Percentiles rank a stretch among this genome's conserved stretches.
Evolutionary conservation across 2,329 filamentous ascomycete species (phyloP).

Genomic region (Daldinia sp.): DNA sequence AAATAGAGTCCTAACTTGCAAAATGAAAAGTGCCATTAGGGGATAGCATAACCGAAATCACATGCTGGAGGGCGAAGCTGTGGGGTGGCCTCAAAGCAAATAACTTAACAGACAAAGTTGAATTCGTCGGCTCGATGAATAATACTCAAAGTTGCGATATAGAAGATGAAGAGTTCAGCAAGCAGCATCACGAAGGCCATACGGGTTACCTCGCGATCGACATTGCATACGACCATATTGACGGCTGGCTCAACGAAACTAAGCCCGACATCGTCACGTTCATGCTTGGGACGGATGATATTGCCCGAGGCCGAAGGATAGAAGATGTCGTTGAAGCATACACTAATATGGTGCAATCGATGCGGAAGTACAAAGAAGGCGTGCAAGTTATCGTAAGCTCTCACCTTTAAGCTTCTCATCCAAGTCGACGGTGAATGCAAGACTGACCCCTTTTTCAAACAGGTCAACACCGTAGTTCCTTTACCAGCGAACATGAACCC

Average conservation of each 20-base stretch:
- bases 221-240: conserved; percentile 53
- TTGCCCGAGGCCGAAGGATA: conserved; percentile 44
- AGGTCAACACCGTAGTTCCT: conserved; percentile 54
- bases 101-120: conserved; percentile 47
- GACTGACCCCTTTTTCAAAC: not conserved
- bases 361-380: conserved; percentile 49
- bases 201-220: conserved; percentile 54
- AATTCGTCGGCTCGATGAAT: conserved; percentile 54
- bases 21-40: conserved; percentile 51
- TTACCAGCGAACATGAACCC: conserved; percentile 43
- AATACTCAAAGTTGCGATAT: conserved; percentile 50
- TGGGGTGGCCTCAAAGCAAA: conserved; percentile 52
- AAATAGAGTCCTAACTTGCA: not conserved
- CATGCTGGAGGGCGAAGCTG: conserved; percentile 54
- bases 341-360: conserved; percentile 50
- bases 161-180: conserved; percentile 48
- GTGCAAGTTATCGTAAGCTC: conserved; percentile 52
- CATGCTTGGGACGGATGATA: conserved; percentile 58
- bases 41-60: conserved; percentile 56
- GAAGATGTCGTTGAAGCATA: conserved; percentile 51
- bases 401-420: not conserved
- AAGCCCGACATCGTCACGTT: conserved; percentile 55
- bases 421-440: not conserved
- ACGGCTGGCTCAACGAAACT: conserved; percentile 49
- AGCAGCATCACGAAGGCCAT: conserved; percentile 55